phyloP scores from a whole-genome alignment of 148 eudicot genomes.

The Camellia japonica region DNA sequence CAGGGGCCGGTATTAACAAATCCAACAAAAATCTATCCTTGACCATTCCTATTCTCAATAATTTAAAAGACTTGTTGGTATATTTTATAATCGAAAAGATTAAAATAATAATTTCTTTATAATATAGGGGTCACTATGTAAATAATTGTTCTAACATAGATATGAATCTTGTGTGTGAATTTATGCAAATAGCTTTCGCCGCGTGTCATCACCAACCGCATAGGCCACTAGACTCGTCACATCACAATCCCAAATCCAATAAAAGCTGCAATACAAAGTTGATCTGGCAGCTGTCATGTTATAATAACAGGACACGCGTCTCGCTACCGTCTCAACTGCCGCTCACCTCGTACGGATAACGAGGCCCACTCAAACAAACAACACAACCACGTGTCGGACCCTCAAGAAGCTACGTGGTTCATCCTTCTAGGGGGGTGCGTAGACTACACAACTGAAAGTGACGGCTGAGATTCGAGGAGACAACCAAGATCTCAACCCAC shows the following conservation, averaged over 20 bases:
- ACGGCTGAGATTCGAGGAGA: background rate
- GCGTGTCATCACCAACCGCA: background rate
- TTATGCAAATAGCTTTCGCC: background rate
- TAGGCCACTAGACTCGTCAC: background rate
- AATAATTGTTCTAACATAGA: too few species aligned
- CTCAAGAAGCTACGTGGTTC: background rate
- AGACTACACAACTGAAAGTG: background rate
- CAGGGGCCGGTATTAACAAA: too few species aligned
- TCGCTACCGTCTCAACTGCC: too few species aligned
- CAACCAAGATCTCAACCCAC: slow-evolving; percentile 3
- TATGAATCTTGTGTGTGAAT: too few species aligned
- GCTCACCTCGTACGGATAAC: slow-evolving; percentile 3
- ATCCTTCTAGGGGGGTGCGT: background rate
- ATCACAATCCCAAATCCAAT: background rate
- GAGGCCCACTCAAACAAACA: background rate
- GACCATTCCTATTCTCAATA: too few species aligned
- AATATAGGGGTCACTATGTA: background rate
- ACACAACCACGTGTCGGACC: background rate
- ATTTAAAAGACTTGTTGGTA: too few species aligned
- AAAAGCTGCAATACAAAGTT: background rate
- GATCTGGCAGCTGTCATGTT: background rate
- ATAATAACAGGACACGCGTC: background rate
- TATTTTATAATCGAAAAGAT: too few species aligned
- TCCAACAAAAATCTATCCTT: too few species aligned
- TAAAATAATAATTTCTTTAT: too few species aligned